Evolutionary conservation across 108 stramenopile species (phyloP).

Genomic region (Cyclotella atomus): DNA sequence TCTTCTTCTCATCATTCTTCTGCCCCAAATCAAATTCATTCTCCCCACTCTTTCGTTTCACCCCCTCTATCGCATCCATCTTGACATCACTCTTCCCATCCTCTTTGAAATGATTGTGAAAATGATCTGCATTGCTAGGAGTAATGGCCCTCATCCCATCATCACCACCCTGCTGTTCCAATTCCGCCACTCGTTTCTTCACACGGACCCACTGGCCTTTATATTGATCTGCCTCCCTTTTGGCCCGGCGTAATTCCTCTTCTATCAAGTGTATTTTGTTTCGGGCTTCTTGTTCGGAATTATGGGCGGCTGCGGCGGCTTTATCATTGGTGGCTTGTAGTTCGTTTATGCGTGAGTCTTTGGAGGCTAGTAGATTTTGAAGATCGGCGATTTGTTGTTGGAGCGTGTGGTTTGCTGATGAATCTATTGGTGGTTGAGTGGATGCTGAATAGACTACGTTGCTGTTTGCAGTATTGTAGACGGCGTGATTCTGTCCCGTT

Average conservation of each 20-base stretch:
- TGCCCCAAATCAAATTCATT: conserved; percentile 6
- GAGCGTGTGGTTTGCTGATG: neutral
- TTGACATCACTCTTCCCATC: neutral
- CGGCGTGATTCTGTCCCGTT: neutral
- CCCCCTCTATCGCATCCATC: neutral
- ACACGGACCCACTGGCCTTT: conserved; percentile 28
- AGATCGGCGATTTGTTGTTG: conserved; percentile 15
- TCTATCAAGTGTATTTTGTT: conserved; percentile 25
- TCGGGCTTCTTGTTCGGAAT: conserved; percentile 26
- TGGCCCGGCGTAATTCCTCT: conserved; percentile 36
- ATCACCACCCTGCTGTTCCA: conserved; percentile 7
- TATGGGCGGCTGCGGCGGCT: conserved; percentile 21
- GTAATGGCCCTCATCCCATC: neutral
- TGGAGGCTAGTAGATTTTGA: neutral
- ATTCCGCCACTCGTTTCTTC: conserved; percentile 38
- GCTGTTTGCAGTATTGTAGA: neutral
- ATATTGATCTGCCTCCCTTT: conserved; percentile 42
- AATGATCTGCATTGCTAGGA: conserved; percentile 6
- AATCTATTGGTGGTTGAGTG: neutral
- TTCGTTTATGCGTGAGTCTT: conserved; percentile 13
- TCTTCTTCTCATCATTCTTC: neutral
- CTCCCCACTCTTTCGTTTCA: conserved; percentile 4
- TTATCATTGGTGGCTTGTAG: conserved; percentile 26
- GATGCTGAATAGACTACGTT: too few relatives aligned
- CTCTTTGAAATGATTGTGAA: conserved; percentile 7